Conservation (phyloP, 345 rosid species). For the Turnera subulata region DNA sequence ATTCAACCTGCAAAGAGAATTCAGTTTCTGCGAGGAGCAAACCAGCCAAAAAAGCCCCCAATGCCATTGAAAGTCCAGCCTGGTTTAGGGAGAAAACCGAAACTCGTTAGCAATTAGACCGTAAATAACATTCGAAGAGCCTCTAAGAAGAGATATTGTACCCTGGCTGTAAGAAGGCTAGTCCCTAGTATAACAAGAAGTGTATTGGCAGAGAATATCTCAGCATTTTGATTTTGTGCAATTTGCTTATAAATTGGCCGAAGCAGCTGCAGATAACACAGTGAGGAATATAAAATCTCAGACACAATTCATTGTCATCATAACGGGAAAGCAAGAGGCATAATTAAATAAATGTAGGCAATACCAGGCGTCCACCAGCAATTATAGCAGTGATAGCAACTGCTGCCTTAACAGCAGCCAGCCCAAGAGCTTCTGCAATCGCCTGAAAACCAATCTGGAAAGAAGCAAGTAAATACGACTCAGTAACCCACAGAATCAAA, state of each 20-base stretch:
- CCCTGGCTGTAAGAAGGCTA: conserved; percentile 99
- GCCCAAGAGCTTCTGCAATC: conserved; percentile 97
- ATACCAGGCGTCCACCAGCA: conserved; percentile 95
- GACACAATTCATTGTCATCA: no score
- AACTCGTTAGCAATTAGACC: conserved; percentile 10
- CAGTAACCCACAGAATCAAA: no score
- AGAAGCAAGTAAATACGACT: conserved; percentile 12
- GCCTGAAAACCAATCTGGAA: conserved; percentile 95
- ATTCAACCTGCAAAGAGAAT: conserved; percentile 98
- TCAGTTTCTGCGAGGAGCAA: conserved; percentile 99
- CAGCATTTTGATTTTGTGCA: conserved; percentile 96
- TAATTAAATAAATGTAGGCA: no score
- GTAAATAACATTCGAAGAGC: conserved; percentile 14
- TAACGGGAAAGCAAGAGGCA: background rate
- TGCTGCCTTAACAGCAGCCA: conserved; percentile 92
- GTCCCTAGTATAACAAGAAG: conserved; percentile 96
- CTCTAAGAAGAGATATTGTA: conserved; percentile 29
- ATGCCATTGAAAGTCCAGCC: conserved; percentile 99
- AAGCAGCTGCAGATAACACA: conserved; percentile 67
- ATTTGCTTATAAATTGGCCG: conserved; percentile 96
- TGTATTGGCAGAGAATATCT: conserved; percentile 96
- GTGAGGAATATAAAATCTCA: conserved; percentile 10
- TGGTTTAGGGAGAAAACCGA: conserved; percentile 30
- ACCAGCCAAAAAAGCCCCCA: conserved; percentile 99
- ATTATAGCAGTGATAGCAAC: conserved; percentile 93